These are phyloP conservation scores for Candida sp. DNA, from an alignment of 1,139 yeast genomes.

Conservation along the genomic window DNA sequence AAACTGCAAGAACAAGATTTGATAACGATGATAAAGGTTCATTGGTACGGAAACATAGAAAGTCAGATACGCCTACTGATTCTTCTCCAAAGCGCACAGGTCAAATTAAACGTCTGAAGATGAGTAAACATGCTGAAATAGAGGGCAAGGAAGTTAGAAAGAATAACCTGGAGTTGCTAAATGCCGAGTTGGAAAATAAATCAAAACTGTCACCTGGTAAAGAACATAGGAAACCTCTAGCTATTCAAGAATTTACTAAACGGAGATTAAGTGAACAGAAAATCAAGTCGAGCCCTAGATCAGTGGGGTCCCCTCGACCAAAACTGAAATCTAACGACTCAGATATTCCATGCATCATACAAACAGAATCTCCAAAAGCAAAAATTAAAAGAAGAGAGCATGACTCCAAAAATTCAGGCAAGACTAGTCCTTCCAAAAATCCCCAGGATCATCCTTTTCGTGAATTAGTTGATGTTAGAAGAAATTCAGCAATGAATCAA, in stretches of 20 bases:
- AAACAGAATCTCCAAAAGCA: not conserved
- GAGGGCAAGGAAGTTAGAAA: not conserved
- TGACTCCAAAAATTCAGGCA: not conserved
- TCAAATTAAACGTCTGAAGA: not conserved
- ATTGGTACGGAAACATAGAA: not conserved
- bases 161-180: not conserved
- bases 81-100: not conserved
- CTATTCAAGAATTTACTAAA: not conserved
- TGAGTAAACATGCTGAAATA: not conserved
- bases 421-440: not conserved
- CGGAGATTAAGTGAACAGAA: not conserved
- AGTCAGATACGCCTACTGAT: not conserved
- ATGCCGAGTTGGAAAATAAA: not conserved
- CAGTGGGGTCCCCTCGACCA: not conserved
- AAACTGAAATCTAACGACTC: not conserved
- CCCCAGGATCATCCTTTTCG: not conserved
- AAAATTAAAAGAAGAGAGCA: not conserved
- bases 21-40: not conserved
- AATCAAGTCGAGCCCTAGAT: not conserved
- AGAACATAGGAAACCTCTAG: not conserved
- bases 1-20: not conserved
- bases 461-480: not conserved
- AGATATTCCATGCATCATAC: not conserved
- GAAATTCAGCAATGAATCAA: not conserved
- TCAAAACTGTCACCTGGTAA: not conserved